Conservation (phyloP, 805 yeast genomes). For the Kuraishia piskuri region DNA sequence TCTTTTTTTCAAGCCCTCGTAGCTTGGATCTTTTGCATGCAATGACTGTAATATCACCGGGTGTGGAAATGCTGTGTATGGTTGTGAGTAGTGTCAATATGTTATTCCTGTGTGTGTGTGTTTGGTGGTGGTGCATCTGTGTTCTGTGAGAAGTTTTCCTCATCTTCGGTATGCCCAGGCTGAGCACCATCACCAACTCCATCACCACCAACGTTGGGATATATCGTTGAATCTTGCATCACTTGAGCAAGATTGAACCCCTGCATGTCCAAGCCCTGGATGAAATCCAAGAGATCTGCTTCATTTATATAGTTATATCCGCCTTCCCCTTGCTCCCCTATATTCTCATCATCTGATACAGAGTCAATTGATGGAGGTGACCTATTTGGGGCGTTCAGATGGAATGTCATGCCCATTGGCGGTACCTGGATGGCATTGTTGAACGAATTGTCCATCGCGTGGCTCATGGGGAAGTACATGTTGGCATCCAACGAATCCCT, state of each 20-base stretch:
- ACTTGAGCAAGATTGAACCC: neutral
- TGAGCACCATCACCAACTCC: neutral
- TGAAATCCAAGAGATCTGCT: slow-evolving; percentile 18
- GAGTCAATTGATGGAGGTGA: slow-evolving; percentile 31
- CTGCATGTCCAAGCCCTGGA: slow-evolving; percentile 13
- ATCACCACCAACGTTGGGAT: neutral
- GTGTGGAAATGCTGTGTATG: neutral
- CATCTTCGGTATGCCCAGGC: neutral
- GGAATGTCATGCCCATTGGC: slow-evolving; percentile 16
- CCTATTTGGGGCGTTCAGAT: slow-evolving; percentile 22
- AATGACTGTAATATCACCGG: neutral
- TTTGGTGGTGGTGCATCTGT: neutral
- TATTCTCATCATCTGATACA: slow-evolving; percentile 20
- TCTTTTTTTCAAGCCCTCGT: neutral
- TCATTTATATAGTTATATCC: slow-evolving; percentile 18
- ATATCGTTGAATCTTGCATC: neutral
- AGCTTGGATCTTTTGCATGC: neutral
- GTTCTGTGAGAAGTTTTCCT: neutral
- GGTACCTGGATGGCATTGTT: slow-evolving; percentile 3
- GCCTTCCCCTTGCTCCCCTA: slow-evolving; percentile 1
- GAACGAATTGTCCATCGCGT: neutral
- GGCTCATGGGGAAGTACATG: neutral
- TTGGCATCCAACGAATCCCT: neutral
- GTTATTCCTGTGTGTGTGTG: neutral
- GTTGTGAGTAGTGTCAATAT: neutral